Evolutionary conservation across 768 basidiomycete genomes (phyloP).

Genomic region (Serpula lacrymans): DNA sequence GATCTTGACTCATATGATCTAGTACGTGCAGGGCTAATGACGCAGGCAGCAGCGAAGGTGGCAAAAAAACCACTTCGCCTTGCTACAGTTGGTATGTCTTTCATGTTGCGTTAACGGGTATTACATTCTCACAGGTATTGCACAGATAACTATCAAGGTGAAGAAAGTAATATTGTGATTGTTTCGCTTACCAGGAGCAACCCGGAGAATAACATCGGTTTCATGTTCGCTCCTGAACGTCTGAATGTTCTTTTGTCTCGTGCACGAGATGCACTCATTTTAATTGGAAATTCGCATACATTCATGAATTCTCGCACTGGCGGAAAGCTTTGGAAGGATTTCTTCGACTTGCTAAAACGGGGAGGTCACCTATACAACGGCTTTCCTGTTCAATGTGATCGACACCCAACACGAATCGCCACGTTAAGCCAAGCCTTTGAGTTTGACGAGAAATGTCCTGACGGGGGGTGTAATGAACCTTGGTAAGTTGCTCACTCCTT

Average conservation of each 20-base stretch:
- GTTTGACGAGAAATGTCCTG: slow-evolving; percentile 51
- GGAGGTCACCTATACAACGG: slow-evolving; percentile 53
- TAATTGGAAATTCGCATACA: slow-evolving; percentile 63
- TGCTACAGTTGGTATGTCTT: slow-evolving; percentile 57
- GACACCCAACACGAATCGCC: slow-evolving; percentile 42
- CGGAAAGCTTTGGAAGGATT: slow-evolving; percentile 45
- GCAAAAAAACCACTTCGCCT: slow-evolving; percentile 49
- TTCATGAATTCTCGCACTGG: slow-evolving; percentile 53
- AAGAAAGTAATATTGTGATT: slow-evolving; percentile 69
- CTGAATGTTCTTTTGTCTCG: slow-evolving; percentile 71
- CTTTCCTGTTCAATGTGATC: slow-evolving; percentile 55
- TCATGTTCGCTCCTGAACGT: slow-evolving; percentile 68
- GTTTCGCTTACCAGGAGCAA: slow-evolving; percentile 63
- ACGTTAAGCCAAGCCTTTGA: slow-evolving; percentile 40
- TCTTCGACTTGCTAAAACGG: slow-evolving; percentile 43
- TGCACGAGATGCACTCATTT: slow-evolving; percentile 59
- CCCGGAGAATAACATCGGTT: slow-evolving; percentile 52
- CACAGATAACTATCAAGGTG: slow-evolving; percentile 74
- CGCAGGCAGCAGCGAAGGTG: slow-evolving; percentile 33
- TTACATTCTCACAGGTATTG: neutral
- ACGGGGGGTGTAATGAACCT: slow-evolving; percentile 58
- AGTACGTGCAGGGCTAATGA: slow-evolving; percentile 51
- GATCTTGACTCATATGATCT: slow-evolving; percentile 63
- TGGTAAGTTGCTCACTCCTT: slow-evolving; percentile 41
- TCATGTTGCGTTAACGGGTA: neutral